Evolutionary conservation across 1,284 basidiomycete genomes (phyloP).

Genomic region (Athelia sp.): DNA sequence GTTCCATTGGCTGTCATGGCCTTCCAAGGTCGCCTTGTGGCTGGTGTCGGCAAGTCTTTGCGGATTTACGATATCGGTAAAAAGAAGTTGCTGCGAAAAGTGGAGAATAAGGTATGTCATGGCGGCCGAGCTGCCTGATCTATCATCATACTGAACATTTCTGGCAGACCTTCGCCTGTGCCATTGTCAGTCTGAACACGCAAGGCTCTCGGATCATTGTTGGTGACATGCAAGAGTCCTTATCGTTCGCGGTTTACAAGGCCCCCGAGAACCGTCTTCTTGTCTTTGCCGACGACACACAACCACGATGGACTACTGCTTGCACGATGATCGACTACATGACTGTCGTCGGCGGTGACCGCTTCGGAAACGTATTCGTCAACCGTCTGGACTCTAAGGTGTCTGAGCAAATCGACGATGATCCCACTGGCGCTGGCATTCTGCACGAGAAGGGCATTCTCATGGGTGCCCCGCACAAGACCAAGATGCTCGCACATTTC

Average conservation of each 20-base stretch:
- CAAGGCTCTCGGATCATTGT: conserved; percentile 94
- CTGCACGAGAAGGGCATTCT: conserved; percentile 92
- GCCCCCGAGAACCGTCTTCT: conserved; percentile 90
- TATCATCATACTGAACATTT: conserved; percentile 9
- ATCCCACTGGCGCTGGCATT: conserved; percentile 94
- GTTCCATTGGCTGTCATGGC: conserved; percentile 84
- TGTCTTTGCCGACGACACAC: conserved; percentile 92
- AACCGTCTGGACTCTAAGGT: conserved; percentile 84
- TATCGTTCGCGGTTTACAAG: conserved; percentile 91
- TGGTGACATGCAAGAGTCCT: conserved; percentile 95
- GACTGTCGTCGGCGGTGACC: conserved; percentile 89
- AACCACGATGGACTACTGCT: conserved; percentile 89
- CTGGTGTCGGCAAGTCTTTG: conserved; percentile 89
- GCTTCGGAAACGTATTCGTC: conserved; percentile 96
- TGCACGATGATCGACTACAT: conserved; percentile 95
- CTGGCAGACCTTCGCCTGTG: conserved; percentile 72
- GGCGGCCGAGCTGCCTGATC: conserved; percentile 7
- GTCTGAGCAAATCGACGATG: conserved; percentile 92
- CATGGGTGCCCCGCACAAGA: conserved; percentile 97
- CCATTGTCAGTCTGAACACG: conserved; percentile 84
- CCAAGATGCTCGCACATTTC: conserved; percentile 84
- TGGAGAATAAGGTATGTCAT: conserved; percentile 86
- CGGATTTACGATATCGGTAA: conserved; percentile 96
- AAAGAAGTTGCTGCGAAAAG: conserved; percentile 95
- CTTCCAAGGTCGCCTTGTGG: conserved; percentile 91